Base-by-base conservation (phyloP, 2,329 filamentous ascomycete species). In the Cytospora piceae region DNA sequence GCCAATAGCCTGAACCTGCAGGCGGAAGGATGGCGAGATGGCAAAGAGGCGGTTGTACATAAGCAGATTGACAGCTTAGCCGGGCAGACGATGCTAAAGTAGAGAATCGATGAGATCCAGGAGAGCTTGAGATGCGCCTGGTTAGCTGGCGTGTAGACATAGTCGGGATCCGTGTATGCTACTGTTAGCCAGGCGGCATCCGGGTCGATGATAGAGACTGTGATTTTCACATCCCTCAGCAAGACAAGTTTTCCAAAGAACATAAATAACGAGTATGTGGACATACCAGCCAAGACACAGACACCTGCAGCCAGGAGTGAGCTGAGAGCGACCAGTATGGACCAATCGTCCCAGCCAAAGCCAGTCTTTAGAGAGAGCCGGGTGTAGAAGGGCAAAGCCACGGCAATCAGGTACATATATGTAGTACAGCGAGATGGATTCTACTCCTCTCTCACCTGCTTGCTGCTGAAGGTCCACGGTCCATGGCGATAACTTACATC, bases 31-130 rank as follows among this genome's bases (percentile, higher is more conserved):
- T 0, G 22, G 22, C 54, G 66, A 71, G 14, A 72, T 61, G 51
- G 67, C 69, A 61, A 77, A 77, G 27, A 77, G 72, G 27, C 72
- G 71, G 11, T 72, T 66, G 66, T 77, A 77, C 64, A 77, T 71
- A 49, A 73, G 68, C 7, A 77, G 24, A 77, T 74, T 0, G 73
- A 74, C 0, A 76, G 60, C 60, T 77, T 77, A 1, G 75, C 73
- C 1, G 74, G 58, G 9, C 68, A 66, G 0, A 72, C 66, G 5
- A 75, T 70, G 9, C 71, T 71, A 31, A 74, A 74, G 57, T 77
- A 77, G 8, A 76, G 66, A 11, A 75, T 64, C 3, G 73, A 69
- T 15, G 69, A 67, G 29, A 69, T 62, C 17, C 71, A 77, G 14
- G 58, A 34, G 3, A 69, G 49, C 34, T 64, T 51, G 57, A 69